Evolutionary conservation across 2,329 filamentous ascomycete genomes (phyloP).

Genomic region (Trichophyton schoenleinii): DNA sequence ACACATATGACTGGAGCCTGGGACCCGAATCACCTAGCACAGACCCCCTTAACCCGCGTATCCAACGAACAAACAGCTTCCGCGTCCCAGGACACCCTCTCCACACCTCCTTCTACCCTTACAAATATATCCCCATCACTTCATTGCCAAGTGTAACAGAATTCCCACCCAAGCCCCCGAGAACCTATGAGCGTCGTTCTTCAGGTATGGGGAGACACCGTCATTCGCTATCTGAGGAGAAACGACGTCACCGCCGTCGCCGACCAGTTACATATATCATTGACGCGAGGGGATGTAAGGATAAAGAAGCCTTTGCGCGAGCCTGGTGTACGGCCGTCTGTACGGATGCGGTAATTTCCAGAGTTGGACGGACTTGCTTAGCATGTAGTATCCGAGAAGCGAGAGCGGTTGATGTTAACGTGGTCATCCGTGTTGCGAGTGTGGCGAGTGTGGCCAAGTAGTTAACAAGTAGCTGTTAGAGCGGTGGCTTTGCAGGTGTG

Average conservation of each 20-base stretch:
- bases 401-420: constrained; percentile 26
- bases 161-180: constrained; percentile 3
- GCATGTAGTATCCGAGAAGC: constrained; percentile 34
- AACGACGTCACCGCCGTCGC: background rate
- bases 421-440: constrained; percentile 28
- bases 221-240: background rate
- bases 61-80: constrained; percentile 4
- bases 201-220: background rate
- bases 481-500: background rate
- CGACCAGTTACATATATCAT: constrained; percentile 20
- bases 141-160: constrained; percentile 14
- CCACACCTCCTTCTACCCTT: constrained; percentile 23
- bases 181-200: background rate
- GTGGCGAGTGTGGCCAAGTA: background rate
- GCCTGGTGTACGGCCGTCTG: constrained; percentile 35
- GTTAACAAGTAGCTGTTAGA: background rate
- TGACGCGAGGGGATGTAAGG: constrained; percentile 24
- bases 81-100: constrained; percentile 30
- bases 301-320: constrained; percentile 30
- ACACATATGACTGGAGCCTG: background rate
- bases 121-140: constrained; percentile 22
- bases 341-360: constrained; percentile 30
- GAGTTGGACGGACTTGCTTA: constrained; percentile 28
- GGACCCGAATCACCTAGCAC: constrained; percentile 4
- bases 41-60: background rate